phyloP scores from a whole-genome alignment of 192 early-diverging fungal genomes.

The Backusella morwellensis region DNA sequence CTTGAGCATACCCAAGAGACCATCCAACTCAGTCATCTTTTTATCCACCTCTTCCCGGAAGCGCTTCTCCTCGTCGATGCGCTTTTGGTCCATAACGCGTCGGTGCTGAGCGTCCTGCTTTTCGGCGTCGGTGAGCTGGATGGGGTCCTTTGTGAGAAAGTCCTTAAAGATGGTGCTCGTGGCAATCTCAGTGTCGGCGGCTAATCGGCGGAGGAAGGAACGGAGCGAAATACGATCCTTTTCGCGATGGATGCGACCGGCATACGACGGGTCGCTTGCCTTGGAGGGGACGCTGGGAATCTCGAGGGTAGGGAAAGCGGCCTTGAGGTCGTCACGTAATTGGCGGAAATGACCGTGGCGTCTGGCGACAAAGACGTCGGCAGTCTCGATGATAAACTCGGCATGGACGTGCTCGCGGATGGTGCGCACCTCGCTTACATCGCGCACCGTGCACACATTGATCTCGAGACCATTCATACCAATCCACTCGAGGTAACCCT shows the following conservation, averaged over 20 bases:
- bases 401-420: slow-evolving; percentile 43
- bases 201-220: slow-evolving; percentile 40
- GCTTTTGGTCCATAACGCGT: slow-evolving; percentile 36
- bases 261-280: slow-evolving; percentile 24
- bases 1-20: slow-evolving; percentile 47
- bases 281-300: slow-evolving; percentile 45
- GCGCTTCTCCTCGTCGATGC: slow-evolving; percentile 39
- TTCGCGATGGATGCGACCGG: slow-evolving; percentile 34
- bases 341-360: slow-evolving; percentile 46
- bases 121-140: slow-evolving; percentile 39
- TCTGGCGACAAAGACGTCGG: slow-evolving; percentile 35
- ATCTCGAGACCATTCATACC: slow-evolving; percentile 38
- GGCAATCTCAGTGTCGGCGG: slow-evolving; percentile 32
- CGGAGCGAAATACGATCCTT: slow-evolving; percentile 50
- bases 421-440: slow-evolving; percentile 36
- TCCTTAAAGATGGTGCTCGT: slow-evolving; percentile 26
- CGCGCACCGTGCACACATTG: slow-evolving; percentile 45
- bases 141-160: slow-evolving; percentile 44
- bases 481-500: slow-evolving; percentile 14
- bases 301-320: slow-evolving; percentile 43
- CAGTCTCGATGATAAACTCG: slow-evolving; percentile 42
- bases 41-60: slow-evolving; percentile 47
- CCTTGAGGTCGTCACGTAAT: slow-evolving; percentile 39
- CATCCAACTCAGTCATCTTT: slow-evolving; percentile 45
- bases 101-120: slow-evolving; percentile 35